Conservation (phyloP, 1,284 basidiomycete genomes). For the Megacollybia platyphylla region DNA sequence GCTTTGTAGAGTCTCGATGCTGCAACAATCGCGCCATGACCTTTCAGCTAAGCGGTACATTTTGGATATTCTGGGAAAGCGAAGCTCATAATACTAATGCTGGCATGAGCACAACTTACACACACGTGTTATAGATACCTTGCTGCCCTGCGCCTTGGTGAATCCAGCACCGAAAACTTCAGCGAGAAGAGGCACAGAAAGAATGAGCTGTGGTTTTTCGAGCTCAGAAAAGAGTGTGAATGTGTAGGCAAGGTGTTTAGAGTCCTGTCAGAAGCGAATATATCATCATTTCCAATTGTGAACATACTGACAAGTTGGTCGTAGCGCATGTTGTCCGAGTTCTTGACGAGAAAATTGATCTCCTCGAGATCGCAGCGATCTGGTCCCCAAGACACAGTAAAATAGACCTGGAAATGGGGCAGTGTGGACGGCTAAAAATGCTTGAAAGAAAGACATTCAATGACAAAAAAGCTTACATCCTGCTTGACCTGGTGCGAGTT, state of each 20-base stretch:
- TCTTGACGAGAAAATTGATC: conserved; percentile 53
- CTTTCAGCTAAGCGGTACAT: conserved; percentile 48
- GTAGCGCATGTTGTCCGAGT: conserved; percentile 26
- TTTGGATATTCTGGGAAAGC: conserved; percentile 71
- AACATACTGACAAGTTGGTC: conserved; percentile 10
- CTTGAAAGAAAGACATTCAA: conserved; percentile 1
- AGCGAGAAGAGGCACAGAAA: conserved; percentile 51
- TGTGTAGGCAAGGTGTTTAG: conserved; percentile 31
- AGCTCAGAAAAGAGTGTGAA: conserved; percentile 35
- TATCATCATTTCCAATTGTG: neutral
- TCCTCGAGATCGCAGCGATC: conserved; percentile 52
- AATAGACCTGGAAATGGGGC: conserved; percentile 61
- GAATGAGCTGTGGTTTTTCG: conserved; percentile 41
- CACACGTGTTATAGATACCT: conserved; percentile 24
- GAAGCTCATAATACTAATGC: conserved; percentile 62
- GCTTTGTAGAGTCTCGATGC: conserved; percentile 31
- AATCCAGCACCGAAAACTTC: conserved; percentile 78
- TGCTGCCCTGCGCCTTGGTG: conserved; percentile 43
- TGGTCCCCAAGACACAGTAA: conserved; percentile 65
- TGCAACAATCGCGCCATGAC: conserved; percentile 42
- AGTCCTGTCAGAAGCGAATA: conserved; percentile 4
- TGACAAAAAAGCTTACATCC: conserved; percentile 20
- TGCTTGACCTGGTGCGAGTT: conserved; percentile 22
- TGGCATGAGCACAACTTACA: neutral
- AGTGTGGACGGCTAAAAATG: conserved; percentile 18